Evolutionary conservation across 2,329 filamentous ascomycete species (phyloP).

Genomic region (Colletotrichum sp.): DNA sequence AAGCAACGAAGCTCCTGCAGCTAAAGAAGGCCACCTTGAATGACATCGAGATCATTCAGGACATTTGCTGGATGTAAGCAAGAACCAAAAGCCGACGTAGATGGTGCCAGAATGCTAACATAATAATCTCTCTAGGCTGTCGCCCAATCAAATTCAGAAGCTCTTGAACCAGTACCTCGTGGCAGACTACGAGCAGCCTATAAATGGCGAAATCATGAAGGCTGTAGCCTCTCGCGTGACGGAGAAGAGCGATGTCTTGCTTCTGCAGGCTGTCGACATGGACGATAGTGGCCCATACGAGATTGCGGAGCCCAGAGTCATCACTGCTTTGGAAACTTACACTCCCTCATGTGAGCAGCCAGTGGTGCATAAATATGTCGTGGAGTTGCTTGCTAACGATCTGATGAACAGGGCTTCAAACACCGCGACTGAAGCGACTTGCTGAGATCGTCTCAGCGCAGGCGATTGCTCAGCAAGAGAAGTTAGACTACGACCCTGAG

Average conservation of each 20-base stretch:
- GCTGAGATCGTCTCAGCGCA: constrained; percentile 98
- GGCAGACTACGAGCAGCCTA: constrained; percentile 98
- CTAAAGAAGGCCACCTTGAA: constrained; percentile 99
- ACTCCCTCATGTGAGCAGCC: constrained; percentile 87
- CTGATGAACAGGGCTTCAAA: constrained; percentile 79
- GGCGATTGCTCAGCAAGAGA: constrained; percentile 94
- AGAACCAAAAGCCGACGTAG: background rate
- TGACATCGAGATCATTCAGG: constrained; percentile 99
- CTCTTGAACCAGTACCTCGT: constrained; percentile 98
- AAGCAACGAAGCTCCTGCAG: constrained; percentile 97
- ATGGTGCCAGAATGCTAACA: background rate
- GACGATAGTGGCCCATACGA: constrained; percentile 98
- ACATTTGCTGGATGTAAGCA: constrained; percentile 99
- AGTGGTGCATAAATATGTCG: background rate
- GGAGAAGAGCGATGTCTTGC: constrained; percentile 95
- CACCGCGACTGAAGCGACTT: constrained; percentile 88
- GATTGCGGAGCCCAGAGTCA: constrained; percentile 94
- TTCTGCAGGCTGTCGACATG: constrained; percentile 96
- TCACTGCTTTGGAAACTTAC: constrained; percentile 96
- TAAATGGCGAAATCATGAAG: constrained; percentile 99
- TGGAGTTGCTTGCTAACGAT: constrained; percentile 31
- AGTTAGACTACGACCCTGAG: constrained; percentile 63
- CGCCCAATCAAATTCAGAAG: constrained; percentile 98
- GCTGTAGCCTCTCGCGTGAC: constrained; percentile 95
- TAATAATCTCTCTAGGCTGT: constrained; percentile 66